Percentiles rank a stretch among this genome's conserved stretches.
phyloP scores from a whole-genome alignment of 2,329 filamentous ascomycete species.

The Aspergillus fischeri region DNA sequence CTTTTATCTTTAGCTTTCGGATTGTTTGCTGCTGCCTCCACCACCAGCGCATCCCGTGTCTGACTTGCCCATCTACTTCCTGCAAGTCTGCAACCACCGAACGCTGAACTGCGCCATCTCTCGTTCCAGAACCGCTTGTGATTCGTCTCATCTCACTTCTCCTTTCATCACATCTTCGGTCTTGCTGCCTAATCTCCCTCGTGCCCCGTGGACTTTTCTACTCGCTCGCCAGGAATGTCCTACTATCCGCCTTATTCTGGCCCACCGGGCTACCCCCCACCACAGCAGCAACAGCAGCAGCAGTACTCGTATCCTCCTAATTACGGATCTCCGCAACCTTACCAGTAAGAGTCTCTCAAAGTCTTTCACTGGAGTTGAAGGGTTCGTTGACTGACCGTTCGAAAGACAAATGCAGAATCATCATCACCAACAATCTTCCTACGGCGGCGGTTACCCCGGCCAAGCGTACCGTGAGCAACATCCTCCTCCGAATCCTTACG shows the following conservation, averaged over 20 bases:
- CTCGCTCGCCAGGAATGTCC: slow-evolving; percentile 48
- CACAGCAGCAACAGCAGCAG: slow-evolving; percentile 26
- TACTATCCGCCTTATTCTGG: slow-evolving; percentile 60
- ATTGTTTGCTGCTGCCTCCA: neutral
- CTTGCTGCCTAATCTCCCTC: slow-evolving; percentile 6
- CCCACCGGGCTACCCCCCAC: slow-evolving; percentile 54
- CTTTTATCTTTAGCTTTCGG: neutral
- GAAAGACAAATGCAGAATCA: slow-evolving; percentile 28
- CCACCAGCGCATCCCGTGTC: neutral
- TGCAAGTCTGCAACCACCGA: neutral
- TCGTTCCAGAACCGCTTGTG: slow-evolving; percentile 4
- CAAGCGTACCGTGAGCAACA: slow-evolving; percentile 42
- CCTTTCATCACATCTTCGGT: neutral
- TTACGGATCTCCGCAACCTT: slow-evolving; percentile 38
- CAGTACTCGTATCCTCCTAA: slow-evolving; percentile 23
- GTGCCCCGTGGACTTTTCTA: neutral
- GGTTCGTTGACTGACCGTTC: slow-evolving; percentile 4
- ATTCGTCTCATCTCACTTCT: neutral
- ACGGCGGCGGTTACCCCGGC: slow-evolving; percentile 36
- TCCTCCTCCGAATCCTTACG: slow-evolving; percentile 36
- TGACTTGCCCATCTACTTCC: neutral
- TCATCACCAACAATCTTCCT: slow-evolving; percentile 29
- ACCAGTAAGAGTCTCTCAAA: slow-evolving; percentile 33
- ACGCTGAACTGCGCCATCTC: slow-evolving; percentile 1
- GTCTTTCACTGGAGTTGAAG: slow-evolving; percentile 3